phyloP scores from a whole-genome alignment of 164 flowering plant genomes.

The Warburgia ugandensis region DNA sequence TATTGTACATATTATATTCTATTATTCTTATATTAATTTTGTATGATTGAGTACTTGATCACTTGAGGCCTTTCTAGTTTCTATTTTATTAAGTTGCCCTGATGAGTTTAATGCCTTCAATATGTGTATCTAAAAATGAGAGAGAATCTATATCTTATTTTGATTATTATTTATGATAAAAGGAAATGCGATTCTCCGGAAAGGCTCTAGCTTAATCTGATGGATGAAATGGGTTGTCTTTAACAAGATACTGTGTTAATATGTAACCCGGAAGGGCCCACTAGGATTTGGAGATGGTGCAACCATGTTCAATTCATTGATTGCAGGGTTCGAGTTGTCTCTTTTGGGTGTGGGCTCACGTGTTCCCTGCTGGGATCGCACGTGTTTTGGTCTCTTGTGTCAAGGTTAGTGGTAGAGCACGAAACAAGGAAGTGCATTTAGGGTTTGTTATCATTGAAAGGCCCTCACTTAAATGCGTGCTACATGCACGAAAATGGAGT shows the following conservation, averaged over 20 bases:
- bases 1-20: constrained; percentile 22
- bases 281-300: constrained; percentile 14
- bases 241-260: no score
- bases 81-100: background rate
- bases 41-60: constrained; percentile 13
- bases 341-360: constrained; percentile 28
- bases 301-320: constrained; percentile 22
- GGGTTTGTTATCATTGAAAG: background rate
- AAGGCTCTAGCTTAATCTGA: no score
- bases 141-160: no score
- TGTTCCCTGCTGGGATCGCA: constrained; percentile 25
- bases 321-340: constrained; percentile 18
- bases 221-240: no score
- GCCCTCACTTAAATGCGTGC: no score
- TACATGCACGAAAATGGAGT: no score
- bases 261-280: constrained; percentile 9
- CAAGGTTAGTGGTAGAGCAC: background rate
- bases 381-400: constrained; percentile 15
- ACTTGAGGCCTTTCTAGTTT: background rate
- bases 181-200: no score
- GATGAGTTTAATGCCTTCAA: background rate
- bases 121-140: background rate
- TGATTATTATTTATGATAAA: no score
- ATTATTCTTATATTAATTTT: constrained; percentile 11
- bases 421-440: background rate